Percentiles rank a stretch among this genome's conserved stretches.
These are phyloP conservation scores for Vanderwaltozyma verrucispora DNA, from an alignment of 805 yeast genomes.

Conservation along the genomic window DNA sequence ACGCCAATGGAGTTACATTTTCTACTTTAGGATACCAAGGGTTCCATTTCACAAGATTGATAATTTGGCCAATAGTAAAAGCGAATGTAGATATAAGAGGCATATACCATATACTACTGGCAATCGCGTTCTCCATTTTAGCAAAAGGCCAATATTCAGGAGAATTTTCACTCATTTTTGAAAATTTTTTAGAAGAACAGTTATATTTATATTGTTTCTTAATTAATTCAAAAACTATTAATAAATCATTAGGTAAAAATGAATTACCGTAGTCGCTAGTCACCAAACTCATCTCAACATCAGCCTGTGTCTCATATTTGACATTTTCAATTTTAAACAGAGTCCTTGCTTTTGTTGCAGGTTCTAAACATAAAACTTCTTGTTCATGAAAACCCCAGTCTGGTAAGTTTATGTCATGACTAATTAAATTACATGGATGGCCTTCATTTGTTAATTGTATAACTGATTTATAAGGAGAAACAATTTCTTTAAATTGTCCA, in stretches of 20 bases:
- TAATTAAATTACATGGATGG: conserved; percentile 57
- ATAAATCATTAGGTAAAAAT: neutral
- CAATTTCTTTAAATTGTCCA: conserved; percentile 32
- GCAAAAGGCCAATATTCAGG: conserved; percentile 16
- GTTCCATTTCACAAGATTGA: conserved; percentile 8
- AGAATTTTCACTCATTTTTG: conserved; percentile 2
- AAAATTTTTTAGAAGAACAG: conserved; percentile 10
- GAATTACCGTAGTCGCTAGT: neutral
- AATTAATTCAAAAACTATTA: conserved; percentile 2
- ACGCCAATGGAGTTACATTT: neutral
- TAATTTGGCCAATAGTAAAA: conserved; percentile 2
- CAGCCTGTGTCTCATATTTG: neutral
- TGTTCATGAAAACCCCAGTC: conserved; percentile 76
- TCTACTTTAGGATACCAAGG: conserved; percentile 7
- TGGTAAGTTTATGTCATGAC: conserved; percentile 71
- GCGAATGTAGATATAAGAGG: conserved; percentile 8
- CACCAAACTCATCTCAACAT: neutral
- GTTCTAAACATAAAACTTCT: conserved; percentile 79
- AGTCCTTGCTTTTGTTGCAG: conserved; percentile 33
- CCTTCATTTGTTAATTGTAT: conserved; percentile 61
- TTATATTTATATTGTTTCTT: conserved; percentile 14
- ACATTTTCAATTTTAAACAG: neutral
- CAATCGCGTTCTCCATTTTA: conserved; percentile 1
- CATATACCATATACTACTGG: conserved; percentile 11
- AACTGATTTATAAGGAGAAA: conserved; percentile 52